These are phyloP conservation scores for Ophiostoma triangulosporum DNA, from an alignment of 2,329 filamentous ascomycete genomes.

Conservation along the genomic window DNA sequence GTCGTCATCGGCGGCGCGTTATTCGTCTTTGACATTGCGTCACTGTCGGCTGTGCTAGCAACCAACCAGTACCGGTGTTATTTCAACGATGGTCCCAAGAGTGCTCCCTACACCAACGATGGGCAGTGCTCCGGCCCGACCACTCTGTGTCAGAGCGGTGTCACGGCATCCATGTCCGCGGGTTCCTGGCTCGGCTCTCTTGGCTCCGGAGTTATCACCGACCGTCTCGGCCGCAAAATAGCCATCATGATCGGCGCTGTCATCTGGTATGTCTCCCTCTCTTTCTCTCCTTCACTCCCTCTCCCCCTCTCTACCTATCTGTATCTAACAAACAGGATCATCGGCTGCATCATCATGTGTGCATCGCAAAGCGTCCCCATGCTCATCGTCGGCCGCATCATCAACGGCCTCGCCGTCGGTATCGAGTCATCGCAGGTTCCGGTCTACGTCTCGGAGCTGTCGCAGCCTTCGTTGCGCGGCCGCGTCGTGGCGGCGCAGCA, in stretches of 20 bases:
- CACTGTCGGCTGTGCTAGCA: constrained; percentile 30
- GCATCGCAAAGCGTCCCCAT: constrained; percentile 20
- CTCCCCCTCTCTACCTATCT: background rate
- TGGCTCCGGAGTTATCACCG: constrained; percentile 43
- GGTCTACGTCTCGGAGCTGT: constrained; percentile 14
- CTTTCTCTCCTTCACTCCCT: background rate
- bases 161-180: constrained; percentile 57
- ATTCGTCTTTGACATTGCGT: constrained; percentile 32
- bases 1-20: constrained; percentile 28
- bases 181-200: constrained; percentile 56
- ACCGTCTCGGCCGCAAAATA: constrained; percentile 34
- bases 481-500: constrained; percentile 15
- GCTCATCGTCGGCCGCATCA: constrained; percentile 15
- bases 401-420: constrained; percentile 14
- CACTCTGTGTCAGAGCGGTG: constrained; percentile 37
- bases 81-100: constrained; percentile 27
- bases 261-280: constrained; percentile 31
- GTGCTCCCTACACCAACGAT: constrained; percentile 5
- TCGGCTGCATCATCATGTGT: constrained; percentile 33
- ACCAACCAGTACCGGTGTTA: constrained; percentile 29
- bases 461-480: constrained; percentile 12
- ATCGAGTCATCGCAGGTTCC: constrained; percentile 13
- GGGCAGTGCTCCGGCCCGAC: constrained; percentile 6
- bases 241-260: constrained; percentile 37
- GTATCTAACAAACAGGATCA: constrained; percentile 18